Evolutionary conservation across 129 eudicot species (phyloP).

Genomic region (Lactuca sativa): DNA sequence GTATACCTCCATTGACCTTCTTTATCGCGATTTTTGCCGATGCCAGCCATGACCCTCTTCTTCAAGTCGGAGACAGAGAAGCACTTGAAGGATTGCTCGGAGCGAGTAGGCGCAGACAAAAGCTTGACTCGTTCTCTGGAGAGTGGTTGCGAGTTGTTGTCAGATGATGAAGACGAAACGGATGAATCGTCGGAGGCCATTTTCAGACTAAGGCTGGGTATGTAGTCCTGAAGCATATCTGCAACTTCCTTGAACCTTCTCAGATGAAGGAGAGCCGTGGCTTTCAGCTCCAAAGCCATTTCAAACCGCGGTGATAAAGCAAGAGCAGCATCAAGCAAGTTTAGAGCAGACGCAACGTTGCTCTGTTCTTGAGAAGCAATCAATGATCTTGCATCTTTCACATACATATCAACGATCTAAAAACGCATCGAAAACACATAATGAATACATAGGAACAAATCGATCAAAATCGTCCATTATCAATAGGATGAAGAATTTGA

Average conservation of each 20-base stretch:
- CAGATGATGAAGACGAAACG: constrained; percentile 51
- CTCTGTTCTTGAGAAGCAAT: constrained; percentile 59
- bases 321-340: constrained; percentile 69
- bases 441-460: background rate
- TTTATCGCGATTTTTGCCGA: constrained; percentile 52
- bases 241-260: constrained; percentile 80
- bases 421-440: background rate
- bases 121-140: constrained; percentile 65
- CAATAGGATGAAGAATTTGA: background rate
- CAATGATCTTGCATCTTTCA: constrained; percentile 63
- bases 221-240: constrained; percentile 81
- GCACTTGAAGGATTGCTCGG: constrained; percentile 55
- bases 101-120: constrained; percentile 35
- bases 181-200: constrained; percentile 52
- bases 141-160: constrained; percentile 46
- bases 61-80: constrained; percentile 89
- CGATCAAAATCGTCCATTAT: background rate
- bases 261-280: constrained; percentile 59
- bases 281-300: constrained; percentile 63
- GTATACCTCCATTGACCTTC: constrained; percentile 89
- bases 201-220: constrained; percentile 74
- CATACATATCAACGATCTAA: constrained; percentile 73
- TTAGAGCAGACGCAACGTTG: constrained; percentile 63
- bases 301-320: constrained; percentile 61
- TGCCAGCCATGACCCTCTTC: constrained; percentile 68